Conservation (phyloP, 73 alveolate genomes). For the Paramecium sonneborni region DNA sequence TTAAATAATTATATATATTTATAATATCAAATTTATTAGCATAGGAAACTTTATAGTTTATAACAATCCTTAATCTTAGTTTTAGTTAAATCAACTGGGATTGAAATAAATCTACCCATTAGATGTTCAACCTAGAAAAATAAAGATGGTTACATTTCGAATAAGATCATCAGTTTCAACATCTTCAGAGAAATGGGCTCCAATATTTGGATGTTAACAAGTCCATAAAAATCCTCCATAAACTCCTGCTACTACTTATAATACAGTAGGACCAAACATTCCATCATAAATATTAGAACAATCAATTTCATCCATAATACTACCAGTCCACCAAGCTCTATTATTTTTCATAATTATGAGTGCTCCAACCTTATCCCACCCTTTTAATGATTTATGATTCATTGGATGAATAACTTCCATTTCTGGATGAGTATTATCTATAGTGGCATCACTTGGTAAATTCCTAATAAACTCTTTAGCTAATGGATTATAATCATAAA, state of each 20-base stretch:
- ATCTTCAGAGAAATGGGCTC: neutral
- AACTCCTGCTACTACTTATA: slow-evolving; percentile 3
- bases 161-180: slow-evolving; percentile 31
- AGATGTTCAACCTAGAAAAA: neutral
- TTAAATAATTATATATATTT: neutral
- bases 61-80: slow-evolving; percentile 10
- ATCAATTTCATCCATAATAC: slow-evolving; percentile 40
- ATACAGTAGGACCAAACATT: slow-evolving; percentile 23
- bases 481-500: slow-evolving; percentile 7
- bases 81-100: neutral
- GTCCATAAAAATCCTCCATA: slow-evolving; percentile 34
- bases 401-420: slow-evolving; percentile 33
- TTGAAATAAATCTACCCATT: slow-evolving; percentile 7
- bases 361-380: slow-evolving; percentile 44
- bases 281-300: neutral
- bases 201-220: neutral
- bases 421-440: slow-evolving; percentile 1
- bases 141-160: neutral
- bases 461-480: neutral
- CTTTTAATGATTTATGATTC: slow-evolving; percentile 5
- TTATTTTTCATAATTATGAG: neutral
- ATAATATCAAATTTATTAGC: neutral
- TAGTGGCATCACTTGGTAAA: neutral
- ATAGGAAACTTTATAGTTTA: neutral
- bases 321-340: slow-evolving; percentile 54